Evolutionary conservation across 306 rosid genomes (phyloP).

Genomic region (Lathyrus aphaca): DNA sequence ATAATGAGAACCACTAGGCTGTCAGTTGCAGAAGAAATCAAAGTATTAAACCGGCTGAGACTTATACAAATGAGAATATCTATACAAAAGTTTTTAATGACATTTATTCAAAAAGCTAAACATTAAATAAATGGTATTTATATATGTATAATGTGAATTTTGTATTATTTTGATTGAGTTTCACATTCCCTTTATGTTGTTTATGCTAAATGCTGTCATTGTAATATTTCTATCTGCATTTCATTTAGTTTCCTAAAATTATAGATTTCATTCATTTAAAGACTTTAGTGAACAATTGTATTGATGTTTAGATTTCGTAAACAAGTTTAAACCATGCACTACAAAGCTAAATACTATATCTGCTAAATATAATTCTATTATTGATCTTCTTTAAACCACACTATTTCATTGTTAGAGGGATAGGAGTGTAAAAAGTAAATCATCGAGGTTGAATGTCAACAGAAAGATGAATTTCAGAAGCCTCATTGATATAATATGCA

Average conservation of each 20-base stretch:
- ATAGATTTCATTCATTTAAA: conserved; percentile 18
- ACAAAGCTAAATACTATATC: not conserved
- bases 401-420: not conserved
- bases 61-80: conserved; percentile 29
- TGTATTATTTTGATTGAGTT: conserved; percentile 31
- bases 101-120: not conserved
- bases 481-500: conserved; percentile 45
- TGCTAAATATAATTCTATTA: not conserved
- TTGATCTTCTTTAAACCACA: not conserved
- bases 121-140: conserved; percentile 20
- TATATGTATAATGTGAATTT: conserved; percentile 4
- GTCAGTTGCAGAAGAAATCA: conserved; percentile 4
- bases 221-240: not conserved
- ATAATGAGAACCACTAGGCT: not conserved
- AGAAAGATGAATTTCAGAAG: conserved; percentile 28
- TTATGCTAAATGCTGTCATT: not conserved
- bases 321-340: not conserved
- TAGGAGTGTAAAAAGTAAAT: not conserved
- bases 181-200: not conserved
- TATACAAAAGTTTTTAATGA: conserved; percentile 27
- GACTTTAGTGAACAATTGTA: not conserved
- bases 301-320: not conserved
- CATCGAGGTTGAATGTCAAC: conserved; percentile 30
- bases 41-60: conserved; percentile 20
- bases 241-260: not conserved